Evolutionary conservation across 352 stramenopile genomes (phyloP).

Genomic region (Nothophytophthora sp.): DNA sequence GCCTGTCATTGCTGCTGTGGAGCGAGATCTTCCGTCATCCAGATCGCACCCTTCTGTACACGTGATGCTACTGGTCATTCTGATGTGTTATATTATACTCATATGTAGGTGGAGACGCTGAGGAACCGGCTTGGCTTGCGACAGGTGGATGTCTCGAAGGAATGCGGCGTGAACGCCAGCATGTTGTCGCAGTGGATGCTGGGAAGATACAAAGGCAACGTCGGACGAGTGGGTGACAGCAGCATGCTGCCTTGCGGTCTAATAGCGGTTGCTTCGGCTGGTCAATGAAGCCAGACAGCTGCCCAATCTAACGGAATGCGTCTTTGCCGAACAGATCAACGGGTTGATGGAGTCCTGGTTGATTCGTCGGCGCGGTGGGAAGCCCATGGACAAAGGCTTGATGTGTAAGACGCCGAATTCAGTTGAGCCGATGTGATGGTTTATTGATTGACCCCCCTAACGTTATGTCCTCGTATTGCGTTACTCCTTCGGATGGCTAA

Average conservation of each 20-base stretch:
- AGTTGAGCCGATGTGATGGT: neutral
- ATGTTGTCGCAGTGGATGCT: constrained; percentile 91
- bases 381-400: constrained; percentile 77
- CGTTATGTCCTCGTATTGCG: constrained; percentile 3
- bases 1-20: no score
- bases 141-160: constrained; percentile 85
- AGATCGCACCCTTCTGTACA: constrained; percentile 2
- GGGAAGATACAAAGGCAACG: constrained; percentile 83
- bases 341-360: constrained; percentile 86
- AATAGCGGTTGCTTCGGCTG: neutral
- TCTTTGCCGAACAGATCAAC: constrained; percentile 54
- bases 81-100: no score
- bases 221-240: constrained; percentile 52
- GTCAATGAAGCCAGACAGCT: neutral
- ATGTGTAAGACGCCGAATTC: constrained; percentile 33
- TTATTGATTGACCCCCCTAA: neutral
- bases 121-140: constrained; percentile 71
- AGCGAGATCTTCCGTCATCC: neutral
- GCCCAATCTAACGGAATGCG: neutral
- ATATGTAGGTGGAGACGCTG: constrained; percentile 72
- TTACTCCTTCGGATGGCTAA: no score
- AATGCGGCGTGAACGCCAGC: constrained; percentile 83
- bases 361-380: constrained; percentile 76
- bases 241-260: neutral
- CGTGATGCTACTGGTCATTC: neutral